Evolutionary conservation across 148 eudicot genomes (phyloP).

Genomic region (Talinum fruticosum): DNA sequence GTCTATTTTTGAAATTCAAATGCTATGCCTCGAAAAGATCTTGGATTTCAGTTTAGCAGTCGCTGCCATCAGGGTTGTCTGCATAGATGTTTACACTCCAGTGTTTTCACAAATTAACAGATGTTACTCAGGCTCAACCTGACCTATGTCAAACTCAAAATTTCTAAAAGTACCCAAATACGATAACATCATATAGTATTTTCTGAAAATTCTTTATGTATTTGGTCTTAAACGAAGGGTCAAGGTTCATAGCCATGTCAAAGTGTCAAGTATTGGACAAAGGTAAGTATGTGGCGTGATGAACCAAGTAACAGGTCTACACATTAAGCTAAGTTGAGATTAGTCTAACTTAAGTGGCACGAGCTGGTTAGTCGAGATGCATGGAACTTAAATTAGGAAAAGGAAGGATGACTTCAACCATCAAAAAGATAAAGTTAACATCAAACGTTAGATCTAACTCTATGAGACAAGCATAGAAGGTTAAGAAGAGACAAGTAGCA

Average conservation of each 20-base stretch:
- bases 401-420: constrained; percentile 10
- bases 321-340: background rate
- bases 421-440: background rate
- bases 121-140: background rate
- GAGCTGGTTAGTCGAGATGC: background rate
- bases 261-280: no score
- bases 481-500: background rate
- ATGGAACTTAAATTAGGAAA: background rate
- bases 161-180: background rate
- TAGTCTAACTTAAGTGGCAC: background rate
- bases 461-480: constrained; percentile 11
- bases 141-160: no score
- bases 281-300: background rate
- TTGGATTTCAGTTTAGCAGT: background rate
- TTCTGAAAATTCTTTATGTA: background rate
- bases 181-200: background rate
- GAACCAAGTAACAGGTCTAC: background rate
- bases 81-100: background rate
- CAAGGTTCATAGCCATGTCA: no score
- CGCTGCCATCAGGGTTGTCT: background rate
- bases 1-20: constrained; percentile 24
- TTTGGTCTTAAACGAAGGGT: no score
- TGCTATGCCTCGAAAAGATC: constrained; percentile 1
- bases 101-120: background rate
- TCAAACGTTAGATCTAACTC: constrained; percentile 10